phyloP scores from a whole-genome alignment of 1,139 yeast genomes.

The Debaryomyces singareniensis region DNA sequence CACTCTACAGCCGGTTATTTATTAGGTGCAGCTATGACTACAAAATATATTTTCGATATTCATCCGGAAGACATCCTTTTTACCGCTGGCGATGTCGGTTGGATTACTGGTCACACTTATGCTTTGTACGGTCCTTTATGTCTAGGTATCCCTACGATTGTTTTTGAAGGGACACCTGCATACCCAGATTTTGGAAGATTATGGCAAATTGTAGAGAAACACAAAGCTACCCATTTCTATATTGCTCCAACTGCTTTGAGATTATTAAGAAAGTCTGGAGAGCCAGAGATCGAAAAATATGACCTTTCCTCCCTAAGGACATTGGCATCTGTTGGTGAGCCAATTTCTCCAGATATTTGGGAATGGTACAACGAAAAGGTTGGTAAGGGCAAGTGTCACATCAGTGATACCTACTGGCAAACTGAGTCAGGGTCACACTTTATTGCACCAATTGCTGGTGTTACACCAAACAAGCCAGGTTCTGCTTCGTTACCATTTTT shows the following conservation, averaged over 20 bases:
- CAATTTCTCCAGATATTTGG: conserved; percentile 97
- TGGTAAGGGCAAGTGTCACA: conserved; percentile 81
- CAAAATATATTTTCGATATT: conserved; percentile 88
- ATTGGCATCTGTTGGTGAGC: conserved; percentile 97
- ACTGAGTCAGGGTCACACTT: conserved; percentile 97
- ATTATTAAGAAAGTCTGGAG: conserved; percentile 91
- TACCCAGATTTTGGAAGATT: conserved; percentile 95
- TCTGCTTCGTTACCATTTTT: conserved; percentile 95
- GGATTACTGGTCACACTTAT: conserved; percentile 98
- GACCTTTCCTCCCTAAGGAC: conserved; percentile 90
- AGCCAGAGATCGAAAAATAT: conserved; percentile 72
- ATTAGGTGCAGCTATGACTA: conserved; percentile 90
- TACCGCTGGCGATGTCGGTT: conserved; percentile 98
- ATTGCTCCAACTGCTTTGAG: conserved; percentile 98
- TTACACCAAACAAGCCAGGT: conserved; percentile 94
- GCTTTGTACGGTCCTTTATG: conserved; percentile 90
- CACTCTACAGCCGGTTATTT: conserved; percentile 93
- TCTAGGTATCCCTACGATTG: conserved; percentile 84
- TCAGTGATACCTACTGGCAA: conserved; percentile 98
- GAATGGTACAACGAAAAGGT: conserved; percentile 94
- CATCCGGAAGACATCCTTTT: conserved; percentile 84
- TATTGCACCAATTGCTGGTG: conserved; percentile 93
- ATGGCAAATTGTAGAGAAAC: conserved; percentile 93
- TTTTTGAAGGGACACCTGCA: conserved; percentile 97
- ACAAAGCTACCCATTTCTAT: conserved; percentile 93